Conservation (phyloP, 208 protist species). For the Kentomonas sorsogonicus region DNA sequence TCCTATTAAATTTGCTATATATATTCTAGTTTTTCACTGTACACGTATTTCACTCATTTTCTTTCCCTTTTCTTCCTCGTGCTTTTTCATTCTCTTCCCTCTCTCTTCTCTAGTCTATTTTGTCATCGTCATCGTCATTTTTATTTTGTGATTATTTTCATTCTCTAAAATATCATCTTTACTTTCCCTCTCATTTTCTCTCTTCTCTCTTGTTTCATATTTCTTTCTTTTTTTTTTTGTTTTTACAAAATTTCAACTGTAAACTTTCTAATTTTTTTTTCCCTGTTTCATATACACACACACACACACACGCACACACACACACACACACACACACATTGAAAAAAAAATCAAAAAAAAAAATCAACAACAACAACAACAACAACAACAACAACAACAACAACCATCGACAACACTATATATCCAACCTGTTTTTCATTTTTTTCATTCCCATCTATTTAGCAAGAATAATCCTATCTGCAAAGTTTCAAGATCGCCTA, state of each 20-base stretch:
- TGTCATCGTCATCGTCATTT: not conserved
- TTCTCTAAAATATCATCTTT: not conserved
- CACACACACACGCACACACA: too few relatives aligned
- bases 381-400: too few relatives aligned
- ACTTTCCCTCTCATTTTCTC: not conserved
- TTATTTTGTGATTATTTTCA: not conserved
- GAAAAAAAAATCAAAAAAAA: too few relatives aligned
- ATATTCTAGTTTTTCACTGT: too few relatives aligned
- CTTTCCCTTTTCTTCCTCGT: not conserved
- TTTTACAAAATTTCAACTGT: not conserved
- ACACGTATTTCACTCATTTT: constrained; percentile 3
- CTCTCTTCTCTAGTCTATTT: constrained; percentile 12
- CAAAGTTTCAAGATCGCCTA: too few relatives aligned
- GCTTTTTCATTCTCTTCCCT: constrained; percentile 3
- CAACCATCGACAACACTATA: not conserved
- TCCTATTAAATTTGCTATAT: too few relatives aligned
- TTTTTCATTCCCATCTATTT: too few relatives aligned
- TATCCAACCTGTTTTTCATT: too few relatives aligned
- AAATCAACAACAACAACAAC: too few relatives aligned
- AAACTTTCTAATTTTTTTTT: not conserved
- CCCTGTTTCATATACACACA: too few relatives aligned
- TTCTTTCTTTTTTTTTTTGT: not conserved
- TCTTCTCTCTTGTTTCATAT: not conserved
- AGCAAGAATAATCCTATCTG: not conserved
- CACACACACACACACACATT: too few relatives aligned